Evolutionary conservation across 371 early-diverging fungal genomes (phyloP).

Genomic region (Blakeslea trispora): DNA sequence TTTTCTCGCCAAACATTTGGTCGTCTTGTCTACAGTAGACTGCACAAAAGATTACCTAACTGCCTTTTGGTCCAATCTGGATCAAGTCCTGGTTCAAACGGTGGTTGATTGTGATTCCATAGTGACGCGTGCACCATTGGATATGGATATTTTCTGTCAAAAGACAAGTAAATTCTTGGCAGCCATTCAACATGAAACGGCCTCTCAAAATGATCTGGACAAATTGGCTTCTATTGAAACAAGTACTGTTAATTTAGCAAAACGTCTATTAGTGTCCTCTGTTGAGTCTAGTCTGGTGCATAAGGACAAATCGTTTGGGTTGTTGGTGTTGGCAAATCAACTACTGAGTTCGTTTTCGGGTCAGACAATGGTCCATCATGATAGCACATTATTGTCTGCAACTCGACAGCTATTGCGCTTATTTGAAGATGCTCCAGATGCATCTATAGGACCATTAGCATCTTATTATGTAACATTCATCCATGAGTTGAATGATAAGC

Average conservation of each 20-base stretch:
- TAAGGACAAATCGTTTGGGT: constrained; percentile 24
- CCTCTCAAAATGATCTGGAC: background rate
- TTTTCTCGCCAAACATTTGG: constrained; percentile 34
- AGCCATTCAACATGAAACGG: constrained; percentile 16
- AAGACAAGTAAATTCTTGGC: constrained; percentile 25
- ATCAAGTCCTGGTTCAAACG: constrained; percentile 28
- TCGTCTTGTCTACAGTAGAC: constrained; percentile 24
- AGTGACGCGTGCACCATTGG: constrained; percentile 12
- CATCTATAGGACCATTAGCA: constrained; percentile 10
- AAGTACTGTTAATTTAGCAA: constrained; percentile 15
- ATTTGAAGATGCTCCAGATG: constrained; percentile 20
- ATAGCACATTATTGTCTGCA: constrained; percentile 11
- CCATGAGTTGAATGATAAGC: constrained; percentile 4
- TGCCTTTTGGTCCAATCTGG: constrained; percentile 25
- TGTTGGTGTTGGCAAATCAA: constrained; percentile 25
- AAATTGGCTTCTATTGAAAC: background rate
- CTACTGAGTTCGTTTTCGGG: constrained; percentile 13
- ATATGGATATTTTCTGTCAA: constrained; percentile 32
- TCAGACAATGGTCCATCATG: background rate
- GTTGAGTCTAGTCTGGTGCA: constrained; percentile 35
- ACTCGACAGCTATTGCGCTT: constrained; percentile 19
- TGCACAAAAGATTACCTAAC: constrained; percentile 20
- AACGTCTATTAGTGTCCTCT: constrained; percentile 29
- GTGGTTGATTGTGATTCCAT: constrained; percentile 30
- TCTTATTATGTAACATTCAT: constrained; percentile 22